Base-by-base conservation (phyloP, 2,329 filamentous ascomycete species). In the Graphilbum ipis-grandicollis region DNA sequence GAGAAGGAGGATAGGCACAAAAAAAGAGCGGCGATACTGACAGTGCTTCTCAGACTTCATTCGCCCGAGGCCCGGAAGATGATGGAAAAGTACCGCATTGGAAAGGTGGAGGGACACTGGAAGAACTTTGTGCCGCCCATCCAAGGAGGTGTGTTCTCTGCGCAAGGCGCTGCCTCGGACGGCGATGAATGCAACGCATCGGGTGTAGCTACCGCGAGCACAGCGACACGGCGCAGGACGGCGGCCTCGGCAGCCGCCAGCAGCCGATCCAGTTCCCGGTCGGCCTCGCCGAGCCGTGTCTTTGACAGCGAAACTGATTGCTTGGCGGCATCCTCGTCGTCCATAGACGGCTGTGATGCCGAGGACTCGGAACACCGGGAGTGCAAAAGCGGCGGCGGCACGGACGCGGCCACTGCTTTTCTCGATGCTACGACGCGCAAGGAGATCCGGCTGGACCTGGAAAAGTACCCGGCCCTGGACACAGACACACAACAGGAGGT, bases 51-150 rank as follows among this genome's bases (percentile, higher is more conserved):
- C 47, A 92, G 84, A 30, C 64, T 94, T 23, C 90, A 98, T 56
- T 94, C 88, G 1, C 47, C 61, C 31, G 79, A 86, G 50, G 77
- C 90, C 14, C 73, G 72, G 47, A 56, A 73, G 40, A 71, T 72
- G 47, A 94, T 94, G 83, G 58, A 71, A 41, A 71, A 70, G 44
- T 96, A 86, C 53, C 75, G 82, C 44, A 84, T 96, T 49, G 90
- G 90, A 32, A 70, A 67, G 44, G 72, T 93, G 40, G 70, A 90
- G 50, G 82, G 83, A 22, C 63, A 61, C 42, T 98, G 90, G 90
- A 61, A 63, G 43, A 94, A 94, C 55, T 93, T 94, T 52, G 50
- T 81, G 7, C 86, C 90, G 5, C 88, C 90, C 1, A 88, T 96
- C 36, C 88, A 96, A 56, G 86, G 85, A 39, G 88, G 88, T 31